A percentile compares a stretch with the other conserved stretches of the same genome.
Conservation (phyloP, 108 stramenopile genomes). For the Cylindrotheca fusiformis region DNA sequence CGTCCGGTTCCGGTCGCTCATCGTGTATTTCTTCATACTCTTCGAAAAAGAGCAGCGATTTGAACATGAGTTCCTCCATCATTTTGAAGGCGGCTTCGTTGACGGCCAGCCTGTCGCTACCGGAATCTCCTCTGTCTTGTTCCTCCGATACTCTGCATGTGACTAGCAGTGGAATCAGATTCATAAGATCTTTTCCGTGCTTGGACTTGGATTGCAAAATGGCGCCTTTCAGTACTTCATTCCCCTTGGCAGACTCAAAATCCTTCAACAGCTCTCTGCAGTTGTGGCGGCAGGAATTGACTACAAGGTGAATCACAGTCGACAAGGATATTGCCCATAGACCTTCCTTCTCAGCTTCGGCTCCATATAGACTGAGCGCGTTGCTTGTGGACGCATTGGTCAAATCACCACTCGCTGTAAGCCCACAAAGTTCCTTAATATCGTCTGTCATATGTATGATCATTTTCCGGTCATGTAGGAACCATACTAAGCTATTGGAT, state of each 20-base stretch:
- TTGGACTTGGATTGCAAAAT: conserved; percentile 58
- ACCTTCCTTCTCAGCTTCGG: conserved; percentile 77
- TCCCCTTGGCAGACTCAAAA: conserved; percentile 87
- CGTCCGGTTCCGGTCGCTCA: conserved; percentile 35
- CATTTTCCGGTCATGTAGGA: conserved; percentile 91
- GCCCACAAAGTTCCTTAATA: conserved; percentile 84
- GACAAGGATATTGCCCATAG: conserved; percentile 84
- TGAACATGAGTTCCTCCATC: conserved; percentile 75
- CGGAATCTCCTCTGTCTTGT: conserved; percentile 21
- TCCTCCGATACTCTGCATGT: conserved; percentile 49
- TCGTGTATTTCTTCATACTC: conserved; percentile 55
- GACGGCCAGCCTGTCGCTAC: conserved; percentile 43
- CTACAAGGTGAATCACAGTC: conserved; percentile 78
- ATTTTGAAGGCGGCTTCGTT: conserved; percentile 69
- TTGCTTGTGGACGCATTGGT: conserved; percentile 15
- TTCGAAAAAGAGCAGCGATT: conserved; percentile 57
- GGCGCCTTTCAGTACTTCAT: conserved; percentile 77
- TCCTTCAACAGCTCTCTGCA: conserved; percentile 82
- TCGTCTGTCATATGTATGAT: conserved; percentile 95
- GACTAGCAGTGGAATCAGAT: conserved; percentile 66
- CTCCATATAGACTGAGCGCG: conserved; percentile 62
- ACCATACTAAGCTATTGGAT: conserved; percentile 83
- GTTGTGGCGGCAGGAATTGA: conserved; percentile 63
- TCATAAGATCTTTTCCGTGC: conserved; percentile 76
- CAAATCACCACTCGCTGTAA: conserved; percentile 21